Evolutionary conservation across 345 rosid species (phyloP).

Genomic region (Euclidium syriacum): DNA sequence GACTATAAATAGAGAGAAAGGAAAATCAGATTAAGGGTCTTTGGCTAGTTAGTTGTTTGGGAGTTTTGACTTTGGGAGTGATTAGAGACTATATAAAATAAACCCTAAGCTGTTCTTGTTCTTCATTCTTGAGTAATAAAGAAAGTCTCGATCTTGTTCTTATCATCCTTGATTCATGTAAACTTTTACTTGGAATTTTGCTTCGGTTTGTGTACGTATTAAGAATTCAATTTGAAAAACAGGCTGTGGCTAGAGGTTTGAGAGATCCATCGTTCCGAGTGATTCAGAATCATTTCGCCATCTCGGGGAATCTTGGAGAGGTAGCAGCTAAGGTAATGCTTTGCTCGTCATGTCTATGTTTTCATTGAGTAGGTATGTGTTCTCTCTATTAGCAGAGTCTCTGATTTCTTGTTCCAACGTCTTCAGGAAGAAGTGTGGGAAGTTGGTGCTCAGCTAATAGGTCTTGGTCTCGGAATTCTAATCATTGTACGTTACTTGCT

Average conservation of each 20-base stretch:
- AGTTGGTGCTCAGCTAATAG: constrained; percentile 90
- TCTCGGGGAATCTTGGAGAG: constrained; percentile 83
- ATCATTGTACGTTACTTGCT: constrained; percentile 52
- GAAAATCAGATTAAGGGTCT: too few species aligned
- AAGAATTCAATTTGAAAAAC: constrained; percentile 12
- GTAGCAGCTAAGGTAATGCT: constrained; percentile 99
- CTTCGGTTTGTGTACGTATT: neutral
- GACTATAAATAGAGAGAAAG: too few species aligned
- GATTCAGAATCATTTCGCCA: constrained; percentile 88
- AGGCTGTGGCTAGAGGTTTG: constrained; percentile 96
- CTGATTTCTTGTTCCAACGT: constrained; percentile 13
- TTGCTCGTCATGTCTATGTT: neutral
- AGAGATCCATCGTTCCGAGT: constrained; percentile 96
- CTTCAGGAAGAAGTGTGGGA: constrained; percentile 99
- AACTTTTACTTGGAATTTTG: neutral
- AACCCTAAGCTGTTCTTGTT: too few species aligned
- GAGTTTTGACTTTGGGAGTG: too few species aligned
- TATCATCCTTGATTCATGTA: neutral
- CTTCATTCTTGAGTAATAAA: too few species aligned
- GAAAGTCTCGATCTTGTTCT: too few species aligned
- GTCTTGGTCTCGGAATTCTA: constrained; percentile 80
- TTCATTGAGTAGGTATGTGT: constrained; percentile 1
- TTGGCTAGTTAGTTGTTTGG: too few species aligned
- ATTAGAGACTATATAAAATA: too few species aligned
- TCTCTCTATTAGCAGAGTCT: neutral